These are phyloP conservation scores for Mucor sp. DNA, from an alignment of 371 early-diverging fungal genomes.

Conservation along the genomic window DNA sequence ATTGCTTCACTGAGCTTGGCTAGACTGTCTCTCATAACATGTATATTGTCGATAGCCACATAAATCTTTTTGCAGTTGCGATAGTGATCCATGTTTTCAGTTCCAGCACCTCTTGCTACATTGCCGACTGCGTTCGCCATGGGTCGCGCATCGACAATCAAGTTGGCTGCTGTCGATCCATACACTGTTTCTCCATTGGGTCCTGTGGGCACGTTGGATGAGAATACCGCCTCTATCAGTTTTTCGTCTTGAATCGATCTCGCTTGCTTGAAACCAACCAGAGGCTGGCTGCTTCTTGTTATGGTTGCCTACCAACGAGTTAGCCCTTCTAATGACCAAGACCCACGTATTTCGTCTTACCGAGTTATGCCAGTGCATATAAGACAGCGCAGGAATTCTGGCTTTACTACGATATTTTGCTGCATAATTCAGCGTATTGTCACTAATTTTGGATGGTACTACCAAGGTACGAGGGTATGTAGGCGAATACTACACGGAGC, in stretches of 20 bases:
- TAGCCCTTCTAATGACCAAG: too few species aligned
- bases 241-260: constrained; percentile 97
- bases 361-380: constrained; percentile 81
- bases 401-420: constrained; percentile 90
- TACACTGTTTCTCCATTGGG: constrained; percentile 48
- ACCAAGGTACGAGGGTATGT: constrained; percentile 88
- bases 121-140: constrained; percentile 94
- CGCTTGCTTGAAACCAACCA: constrained; percentile 92
- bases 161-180: constrained; percentile 62
- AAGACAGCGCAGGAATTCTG: constrained; percentile 89
- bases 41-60: constrained; percentile 96
- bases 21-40: constrained; percentile 92
- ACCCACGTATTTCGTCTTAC: constrained; percentile 28
- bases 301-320: constrained; percentile 73
- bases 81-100: constrained; percentile 93
- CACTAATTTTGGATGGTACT: constrained; percentile 89
- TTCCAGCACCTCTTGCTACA: constrained; percentile 93
- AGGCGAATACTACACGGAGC: constrained; percentile 67
- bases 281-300: constrained; percentile 92
- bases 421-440: constrained; percentile 87
- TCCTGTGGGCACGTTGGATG: constrained; percentile 52
- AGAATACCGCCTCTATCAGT: constrained; percentile 89
- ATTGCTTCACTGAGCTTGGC: constrained; percentile 82
- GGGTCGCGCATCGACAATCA: constrained; percentile 95
- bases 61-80: constrained; percentile 81